Evolutionary conservation across 1,284 basidiomycete species (phyloP).

Genomic region (Moesziomyces sp.): DNA sequence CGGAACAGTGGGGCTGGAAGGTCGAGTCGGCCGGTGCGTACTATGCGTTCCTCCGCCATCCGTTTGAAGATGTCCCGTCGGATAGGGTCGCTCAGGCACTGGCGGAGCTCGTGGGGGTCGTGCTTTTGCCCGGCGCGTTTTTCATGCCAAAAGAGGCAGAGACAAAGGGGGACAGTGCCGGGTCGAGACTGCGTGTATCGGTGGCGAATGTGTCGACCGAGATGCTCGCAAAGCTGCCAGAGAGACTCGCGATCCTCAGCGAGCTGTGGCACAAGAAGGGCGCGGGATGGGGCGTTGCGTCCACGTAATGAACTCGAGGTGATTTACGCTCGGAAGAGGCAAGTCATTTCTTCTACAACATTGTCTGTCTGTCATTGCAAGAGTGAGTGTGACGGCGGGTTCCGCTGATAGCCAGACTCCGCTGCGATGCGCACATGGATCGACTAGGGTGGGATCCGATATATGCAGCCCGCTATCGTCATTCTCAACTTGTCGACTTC

Average conservation of each 20-base stretch:
- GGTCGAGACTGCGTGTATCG: constrained; percentile 35
- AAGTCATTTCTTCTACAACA: no score
- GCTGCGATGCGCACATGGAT: no score
- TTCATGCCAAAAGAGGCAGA: constrained; percentile 30
- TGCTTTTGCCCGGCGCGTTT: constrained; percentile 50
- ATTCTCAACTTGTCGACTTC: no score
- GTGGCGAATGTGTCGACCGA: constrained; percentile 45
- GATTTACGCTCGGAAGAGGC: no score
- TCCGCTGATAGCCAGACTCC: no score
- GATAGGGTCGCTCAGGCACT: constrained; percentile 50
- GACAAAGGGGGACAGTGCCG: constrained; percentile 5
- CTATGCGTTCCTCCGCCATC: constrained; percentile 65
- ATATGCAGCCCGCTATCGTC: no score
- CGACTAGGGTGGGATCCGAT: no score
- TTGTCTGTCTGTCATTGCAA: no score
- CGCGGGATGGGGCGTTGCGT: constrained; percentile 32
- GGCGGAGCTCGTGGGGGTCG: constrained; percentile 54
- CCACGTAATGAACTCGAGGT: no score
- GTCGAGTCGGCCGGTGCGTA: constrained; percentile 65
- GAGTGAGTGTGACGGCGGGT: no score
- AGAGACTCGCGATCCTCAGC: constrained; percentile 42
- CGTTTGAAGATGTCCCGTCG: constrained; percentile 32
- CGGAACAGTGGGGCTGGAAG: constrained; percentile 61
- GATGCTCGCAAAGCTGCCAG: constrained; percentile 26
- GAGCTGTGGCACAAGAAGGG: constrained; percentile 47